Base-by-base conservation (phyloP, 257 asterid genomes). In the Ajuga chamaepitys region DNA sequence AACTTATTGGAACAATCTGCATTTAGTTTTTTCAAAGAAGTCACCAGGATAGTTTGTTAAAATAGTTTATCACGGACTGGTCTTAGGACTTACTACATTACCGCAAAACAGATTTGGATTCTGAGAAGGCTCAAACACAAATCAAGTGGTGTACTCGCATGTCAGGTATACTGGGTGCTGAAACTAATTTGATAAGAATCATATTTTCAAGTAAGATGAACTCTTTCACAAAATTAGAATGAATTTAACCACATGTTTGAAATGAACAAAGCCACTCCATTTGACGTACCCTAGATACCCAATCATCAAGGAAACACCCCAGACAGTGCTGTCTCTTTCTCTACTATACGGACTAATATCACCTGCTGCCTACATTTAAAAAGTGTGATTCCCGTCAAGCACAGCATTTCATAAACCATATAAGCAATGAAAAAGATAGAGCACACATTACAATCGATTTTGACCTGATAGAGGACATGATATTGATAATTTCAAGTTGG, bases 221-320 rank as follows among this genome's bases (percentile, higher is more conserved):
- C 12, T 34, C 41, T 55, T 16, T 40, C 9, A 25, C 63, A 28
- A 62, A 18, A 42, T 13, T 9, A 48, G 24, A 65, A 63, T 3
- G 51, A 58, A 70, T 30, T 25, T 16, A 35, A 10, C 28, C 54
- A 50, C 48, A 58, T 51, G 32, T 64, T 47, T n/a, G 16, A 65
- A 45, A 45, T 40, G 64, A 70, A 53, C 67, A 58, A 48, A 47
- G 69, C 44, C 30, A 34, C 18, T 64, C 25, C 30, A 57, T 17
- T 64, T 78, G 30, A 11, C 87, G 64, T 94, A 94, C 99, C 99
- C 99, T 64, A 94, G 86, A 90, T 94, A 94, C 68, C 99, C 97
- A 64, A 86, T 45, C 99, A 94, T 94, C 82, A 94, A 80, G 72
- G 95, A 85, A 72, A 94, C 97, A 73, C 99, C 99, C 99, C 97